Percentiles rank a stretch among this genome's conserved stretches.
Conservation (phyloP, 371 early-diverging fungal genomes). For the Rhizopus microsporus region DNA sequence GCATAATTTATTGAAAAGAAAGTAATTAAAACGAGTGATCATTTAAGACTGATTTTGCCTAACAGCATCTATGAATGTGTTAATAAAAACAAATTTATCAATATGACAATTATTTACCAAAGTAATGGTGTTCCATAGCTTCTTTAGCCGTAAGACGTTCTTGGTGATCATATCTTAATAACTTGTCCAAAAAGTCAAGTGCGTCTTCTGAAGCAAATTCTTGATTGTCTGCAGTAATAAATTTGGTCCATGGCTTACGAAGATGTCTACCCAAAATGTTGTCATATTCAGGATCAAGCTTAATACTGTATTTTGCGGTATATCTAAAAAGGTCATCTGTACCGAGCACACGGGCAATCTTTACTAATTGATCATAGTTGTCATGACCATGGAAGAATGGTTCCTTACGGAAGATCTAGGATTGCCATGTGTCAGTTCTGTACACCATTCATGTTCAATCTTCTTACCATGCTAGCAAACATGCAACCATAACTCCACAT, state of each 20-base stretch:
- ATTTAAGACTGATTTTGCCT: conserved; percentile 3
- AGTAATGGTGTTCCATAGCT: conserved; percentile 96
- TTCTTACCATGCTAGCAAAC: conserved; percentile 88
- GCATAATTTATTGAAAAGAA: too few relatives aligned
- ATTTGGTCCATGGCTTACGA: conserved; percentile 92
- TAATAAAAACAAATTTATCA: neutral
- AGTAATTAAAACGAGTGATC: too few relatives aligned
- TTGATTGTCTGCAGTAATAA: conserved; percentile 87
- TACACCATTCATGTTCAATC: neutral
- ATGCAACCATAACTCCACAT: conserved; percentile 99
- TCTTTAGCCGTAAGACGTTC: conserved; percentile 94
- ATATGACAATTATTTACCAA: conserved; percentile 32
- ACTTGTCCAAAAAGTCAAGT: conserved; percentile 92
- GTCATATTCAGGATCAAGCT: conserved; percentile 86
- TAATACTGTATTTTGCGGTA: conserved; percentile 92
- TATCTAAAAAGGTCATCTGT: conserved; percentile 93
- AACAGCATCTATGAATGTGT: neutral
- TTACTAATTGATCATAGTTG: conserved; percentile 98
- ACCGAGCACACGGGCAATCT: conserved; percentile 96
- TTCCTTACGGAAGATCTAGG: conserved; percentile 95
- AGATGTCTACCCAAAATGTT: conserved; percentile 85
- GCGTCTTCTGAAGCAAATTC: conserved; percentile 86
- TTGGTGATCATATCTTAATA: conserved; percentile 97
- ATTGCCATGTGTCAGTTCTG: neutral
- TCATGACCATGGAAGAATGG: conserved; percentile 99